Conservation (phyloP, 805 yeast genomes). For the Sugiyamaella boreocaroliniensis region DNA sequence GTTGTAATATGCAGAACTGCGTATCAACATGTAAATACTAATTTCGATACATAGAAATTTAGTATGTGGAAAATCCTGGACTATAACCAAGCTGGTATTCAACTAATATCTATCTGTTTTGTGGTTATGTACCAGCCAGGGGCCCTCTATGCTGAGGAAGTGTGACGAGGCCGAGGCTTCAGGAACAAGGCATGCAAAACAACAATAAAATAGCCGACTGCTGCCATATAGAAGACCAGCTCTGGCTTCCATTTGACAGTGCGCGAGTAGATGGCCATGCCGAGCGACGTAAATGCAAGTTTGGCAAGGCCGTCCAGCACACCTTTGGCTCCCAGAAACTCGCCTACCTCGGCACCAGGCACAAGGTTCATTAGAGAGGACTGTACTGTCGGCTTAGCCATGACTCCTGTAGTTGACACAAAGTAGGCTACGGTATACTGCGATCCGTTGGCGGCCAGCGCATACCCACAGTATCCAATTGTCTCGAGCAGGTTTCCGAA, state of each 20-base stretch:
- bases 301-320: conserved; percentile 12
- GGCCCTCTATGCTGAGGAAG: too few species aligned
- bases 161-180: neutral
- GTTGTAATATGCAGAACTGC: too few species aligned
- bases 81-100: too few species aligned
- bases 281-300: conserved; percentile 11
- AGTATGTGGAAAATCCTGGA: too few species aligned
- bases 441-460: conserved; percentile 15
- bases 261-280: conserved; percentile 13
- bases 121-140: too few species aligned
- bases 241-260: conserved; percentile 14
- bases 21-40: too few species aligned
- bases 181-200: conserved; percentile 2
- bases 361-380: conserved; percentile 27
- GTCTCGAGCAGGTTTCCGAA: conserved; percentile 21
- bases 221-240: conserved; percentile 12
- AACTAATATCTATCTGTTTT: too few species aligned
- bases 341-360: conserved; percentile 24
- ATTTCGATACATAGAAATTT: too few species aligned
- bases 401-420: conserved; percentile 25
- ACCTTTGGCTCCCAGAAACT: conserved; percentile 26
- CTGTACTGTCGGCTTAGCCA: conserved; percentile 26
- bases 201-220: conserved; percentile 13
- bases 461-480: conserved; percentile 24
- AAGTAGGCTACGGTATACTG: conserved; percentile 23